Evolutionary conservation across 2,329 filamentous ascomycete species (phyloP).

Genomic region (Apiospora sp.): DNA sequence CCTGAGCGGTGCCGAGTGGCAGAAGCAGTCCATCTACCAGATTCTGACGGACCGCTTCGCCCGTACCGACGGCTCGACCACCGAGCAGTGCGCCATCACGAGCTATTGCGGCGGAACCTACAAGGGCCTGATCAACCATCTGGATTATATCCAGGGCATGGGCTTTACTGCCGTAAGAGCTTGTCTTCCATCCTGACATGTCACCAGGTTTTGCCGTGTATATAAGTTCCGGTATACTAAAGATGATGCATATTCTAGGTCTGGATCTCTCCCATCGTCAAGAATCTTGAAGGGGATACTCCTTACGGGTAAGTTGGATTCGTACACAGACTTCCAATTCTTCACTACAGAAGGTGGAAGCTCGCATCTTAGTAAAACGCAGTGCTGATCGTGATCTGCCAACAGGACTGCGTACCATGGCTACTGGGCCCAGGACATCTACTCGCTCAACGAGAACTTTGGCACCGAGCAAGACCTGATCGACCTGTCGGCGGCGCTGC

Average conservation of each 20-base stretch:
- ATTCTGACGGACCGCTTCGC: constrained; percentile 54
- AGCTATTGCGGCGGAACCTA: constrained; percentile 61
- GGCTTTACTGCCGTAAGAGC: constrained; percentile 47
- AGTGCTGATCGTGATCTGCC: not conserved
- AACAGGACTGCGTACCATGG: constrained; percentile 53
- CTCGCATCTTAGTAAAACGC: not conserved
- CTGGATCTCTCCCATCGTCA: constrained; percentile 54
- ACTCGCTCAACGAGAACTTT: constrained; percentile 65
- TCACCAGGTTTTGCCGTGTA: not conserved
- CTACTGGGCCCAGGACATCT: constrained; percentile 61
- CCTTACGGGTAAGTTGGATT: constrained; percentile 44
- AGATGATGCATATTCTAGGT: constrained; percentile 30
- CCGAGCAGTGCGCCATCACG: constrained; percentile 37
- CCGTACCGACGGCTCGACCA: constrained; percentile 47
- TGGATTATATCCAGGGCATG: constrained; percentile 60
- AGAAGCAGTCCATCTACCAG: constrained; percentile 54
- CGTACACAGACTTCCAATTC: not conserved
- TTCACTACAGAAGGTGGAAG: not conserved
- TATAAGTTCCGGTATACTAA: not conserved
- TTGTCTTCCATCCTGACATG: not conserved
- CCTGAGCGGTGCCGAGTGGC: constrained; percentile 45
- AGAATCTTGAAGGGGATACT: constrained; percentile 50
- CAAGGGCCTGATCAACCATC: constrained; percentile 54
- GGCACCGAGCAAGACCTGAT: constrained; percentile 64
- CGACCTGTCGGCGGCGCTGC: constrained; percentile 57